Percentiles rank a stretch among this genome's conserved stretches.
These are phyloP conservation scores for Suhomyces anneliseae DNA, from an alignment of 1,139 yeast genomes.

Conservation along the genomic window DNA sequence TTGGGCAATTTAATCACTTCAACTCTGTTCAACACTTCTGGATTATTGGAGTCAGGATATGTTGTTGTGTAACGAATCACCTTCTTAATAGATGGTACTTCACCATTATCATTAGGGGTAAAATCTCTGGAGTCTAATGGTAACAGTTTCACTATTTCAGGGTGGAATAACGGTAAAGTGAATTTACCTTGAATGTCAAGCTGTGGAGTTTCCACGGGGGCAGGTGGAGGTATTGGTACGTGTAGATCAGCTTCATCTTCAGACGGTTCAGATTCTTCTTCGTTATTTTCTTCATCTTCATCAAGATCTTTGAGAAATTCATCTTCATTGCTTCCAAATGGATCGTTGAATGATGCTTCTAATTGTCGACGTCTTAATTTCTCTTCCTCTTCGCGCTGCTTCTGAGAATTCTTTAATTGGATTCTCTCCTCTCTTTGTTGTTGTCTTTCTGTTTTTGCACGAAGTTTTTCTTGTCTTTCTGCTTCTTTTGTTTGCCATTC, in stretches of 20 bases:
- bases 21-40: conserved; percentile 37
- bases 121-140: conserved; percentile 38
- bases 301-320: conserved; percentile 13
- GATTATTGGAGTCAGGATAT: conserved; percentile 33
- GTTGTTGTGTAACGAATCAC: conserved; percentile 37
- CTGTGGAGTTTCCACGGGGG: conserved; percentile 21
- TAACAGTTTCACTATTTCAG: conserved; percentile 32
- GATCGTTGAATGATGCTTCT: conserved; percentile 22
- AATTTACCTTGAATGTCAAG: conserved; percentile 27
- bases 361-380: conserved; percentile 13
- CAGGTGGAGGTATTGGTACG: conserved; percentile 22
- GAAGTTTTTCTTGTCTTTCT: conserved; percentile 20
- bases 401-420: conserved; percentile 17
- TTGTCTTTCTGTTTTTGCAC: conserved; percentile 12
- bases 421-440: conserved; percentile 15
- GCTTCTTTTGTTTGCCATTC: conserved; percentile 22
- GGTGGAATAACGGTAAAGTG: conserved; percentile 34
- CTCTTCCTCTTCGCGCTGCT: conserved; percentile 13
- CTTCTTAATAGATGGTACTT: conserved; percentile 30
- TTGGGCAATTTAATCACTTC: conserved; percentile 48
- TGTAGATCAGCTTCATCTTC: conserved; percentile 10
- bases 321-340: conserved; percentile 16
- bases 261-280: conserved; percentile 9
- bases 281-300: conserved; percentile 9
- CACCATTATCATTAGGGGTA: conserved; percentile 14